Evolutionary conservation across 2,329 filamentous ascomycete genomes (phyloP), one percentile per base, ranked within the genome.

Genomic region (Verticillium isaacii): DNA sequence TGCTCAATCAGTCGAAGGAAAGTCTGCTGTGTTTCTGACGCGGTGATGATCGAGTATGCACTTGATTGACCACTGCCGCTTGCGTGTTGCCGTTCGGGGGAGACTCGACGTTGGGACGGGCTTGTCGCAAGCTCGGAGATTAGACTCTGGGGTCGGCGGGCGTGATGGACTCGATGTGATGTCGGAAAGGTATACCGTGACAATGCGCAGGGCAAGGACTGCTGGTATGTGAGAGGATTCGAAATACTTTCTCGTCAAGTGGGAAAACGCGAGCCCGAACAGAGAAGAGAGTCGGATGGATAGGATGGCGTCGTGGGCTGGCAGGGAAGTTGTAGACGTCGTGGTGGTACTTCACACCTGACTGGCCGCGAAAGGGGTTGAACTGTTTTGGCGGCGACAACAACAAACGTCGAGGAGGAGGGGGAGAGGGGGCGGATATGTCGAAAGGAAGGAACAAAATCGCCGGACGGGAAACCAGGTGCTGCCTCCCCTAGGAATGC

Each of bases 401-500:
- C 14, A 19, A 57, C 55, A 14, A 37, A 23, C 5, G 39, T 45
- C 19, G 19, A 37, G 32, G 32, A n/a, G 45, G 19, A 57, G 55
- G 55, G 54, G 32, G 41, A 32, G 19, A 34, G 41, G 19, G 32
- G 25, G 36, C n/a, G 50, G 32, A 37, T 34, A 54, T 17, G n/a
- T n/a, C 15, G 45, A 36, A 59, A 19, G 45, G 29, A 19, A 55
- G 12, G 36, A 58, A 25, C 32, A 19, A 23, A 34, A 57, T 17
- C 34, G 14, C 32, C 15, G 23, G 29, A 45, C 56, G 7, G 45
- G n/a, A 32, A 41, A 5, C 32, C 2, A 32, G 2, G 32, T 37
- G 41, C 32, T 54, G 32, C 58, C 58, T 59, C 45, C 32, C 32
- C 41, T 54, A 59, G 58, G 58, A 59, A 59, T 59, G 58, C 36